Conservation (phyloP, 179 eudicot genomes). For the Spinacia oleracea region DNA sequence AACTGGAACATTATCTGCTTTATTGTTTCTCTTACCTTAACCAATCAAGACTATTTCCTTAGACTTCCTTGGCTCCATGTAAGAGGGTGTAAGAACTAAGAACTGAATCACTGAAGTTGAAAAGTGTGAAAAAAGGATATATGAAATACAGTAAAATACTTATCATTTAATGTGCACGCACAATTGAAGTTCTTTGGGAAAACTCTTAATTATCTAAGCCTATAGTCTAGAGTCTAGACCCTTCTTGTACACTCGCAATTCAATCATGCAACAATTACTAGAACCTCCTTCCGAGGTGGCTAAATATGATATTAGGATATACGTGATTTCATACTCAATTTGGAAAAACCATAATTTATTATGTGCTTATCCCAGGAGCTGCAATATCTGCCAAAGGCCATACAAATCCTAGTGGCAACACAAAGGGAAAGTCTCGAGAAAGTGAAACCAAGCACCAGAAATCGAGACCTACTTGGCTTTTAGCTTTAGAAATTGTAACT, state of each 20-base stretch:
- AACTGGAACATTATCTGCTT: background rate
- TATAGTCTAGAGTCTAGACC: too few species aligned
- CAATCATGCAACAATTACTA: background rate
- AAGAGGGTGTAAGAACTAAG: background rate
- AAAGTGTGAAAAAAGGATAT: background rate
- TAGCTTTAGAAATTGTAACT: conserved; percentile 73
- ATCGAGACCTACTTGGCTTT: conserved; percentile 75
- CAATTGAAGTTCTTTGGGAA: background rate
- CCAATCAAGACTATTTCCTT: background rate
- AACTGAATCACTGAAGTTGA: background rate
- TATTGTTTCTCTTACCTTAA: background rate
- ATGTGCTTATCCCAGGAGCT: conserved; percentile 42
- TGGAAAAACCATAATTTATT: background rate
- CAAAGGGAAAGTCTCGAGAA: conserved; percentile 43
- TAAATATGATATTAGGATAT: background rate
- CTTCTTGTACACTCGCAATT: background rate
- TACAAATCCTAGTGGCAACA: conserved; percentile 32
- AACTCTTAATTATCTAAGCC: background rate
- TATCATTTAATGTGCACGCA: background rate
- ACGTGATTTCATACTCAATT: background rate
- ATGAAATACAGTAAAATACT: background rate
- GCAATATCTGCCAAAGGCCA: conserved; percentile 48
- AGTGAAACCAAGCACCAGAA: conserved; percentile 41
- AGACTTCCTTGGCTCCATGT: background rate
- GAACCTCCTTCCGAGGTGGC: conserved; percentile 3